phyloP scores from a whole-genome alignment of 1,139 yeast species.

The Candida glucosophila region DNA sequence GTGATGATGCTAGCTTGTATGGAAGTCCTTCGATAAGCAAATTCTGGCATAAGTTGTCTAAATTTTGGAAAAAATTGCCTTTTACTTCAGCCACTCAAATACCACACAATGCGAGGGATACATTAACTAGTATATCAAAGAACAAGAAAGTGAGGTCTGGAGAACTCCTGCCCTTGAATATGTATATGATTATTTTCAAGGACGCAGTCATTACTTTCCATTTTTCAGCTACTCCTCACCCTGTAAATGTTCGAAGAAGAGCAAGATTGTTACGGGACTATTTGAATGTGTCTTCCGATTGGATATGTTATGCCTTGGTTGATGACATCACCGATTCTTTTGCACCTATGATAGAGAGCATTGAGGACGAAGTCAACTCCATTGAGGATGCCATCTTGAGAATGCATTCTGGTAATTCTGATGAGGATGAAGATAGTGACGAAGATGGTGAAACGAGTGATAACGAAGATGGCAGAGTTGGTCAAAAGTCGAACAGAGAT shows the following conservation, averaged over 20 bases:
- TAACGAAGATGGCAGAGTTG: constrained; percentile 15
- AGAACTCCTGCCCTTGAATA: constrained; percentile 82
- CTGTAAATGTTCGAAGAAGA: constrained; percentile 88
- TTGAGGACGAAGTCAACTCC: constrained; percentile 84
- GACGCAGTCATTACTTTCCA: constrained; percentile 92
- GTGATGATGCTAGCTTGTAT: constrained; percentile 11
- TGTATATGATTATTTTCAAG: constrained; percentile 85
- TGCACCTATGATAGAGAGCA: constrained; percentile 91
- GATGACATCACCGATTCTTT: constrained; percentile 97
- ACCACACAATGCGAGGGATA: constrained; percentile 12
- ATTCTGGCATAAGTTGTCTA: constrained; percentile 17
- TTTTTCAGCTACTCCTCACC: constrained; percentile 92
- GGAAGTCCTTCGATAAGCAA: constrained; percentile 18
- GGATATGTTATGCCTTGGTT: constrained; percentile 94
- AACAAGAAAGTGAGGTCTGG: constrained; percentile 46
- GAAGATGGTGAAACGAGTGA: constrained; percentile 35
- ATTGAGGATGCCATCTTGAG: constrained; percentile 85
- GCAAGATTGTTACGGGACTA: constrained; percentile 83
- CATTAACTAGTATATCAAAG: constrained; percentile 18
- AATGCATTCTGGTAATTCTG: constrained; percentile 67
- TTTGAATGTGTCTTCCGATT: constrained; percentile 83
- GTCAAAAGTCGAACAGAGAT: constrained; percentile 9
- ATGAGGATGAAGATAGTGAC: constrained; percentile 32
- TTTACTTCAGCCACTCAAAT: neutral
- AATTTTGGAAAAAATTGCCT: neutral